Conservation (phyloP, 225 moss, liverwort and hornwort species). For the Takakia lepidozioides region DNA sequence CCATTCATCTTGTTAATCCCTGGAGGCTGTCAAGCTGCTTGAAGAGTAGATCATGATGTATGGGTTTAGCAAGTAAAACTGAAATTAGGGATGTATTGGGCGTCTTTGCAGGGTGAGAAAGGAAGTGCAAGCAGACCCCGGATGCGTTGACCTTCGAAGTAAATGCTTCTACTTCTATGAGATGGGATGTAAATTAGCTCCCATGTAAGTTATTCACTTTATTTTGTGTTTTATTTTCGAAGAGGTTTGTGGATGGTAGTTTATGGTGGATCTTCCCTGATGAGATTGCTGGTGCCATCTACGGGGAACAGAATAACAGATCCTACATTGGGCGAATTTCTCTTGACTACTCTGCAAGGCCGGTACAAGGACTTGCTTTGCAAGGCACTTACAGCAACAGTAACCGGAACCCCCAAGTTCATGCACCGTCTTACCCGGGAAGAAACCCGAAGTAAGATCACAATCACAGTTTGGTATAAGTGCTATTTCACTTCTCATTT, state of each 20-base stretch:
- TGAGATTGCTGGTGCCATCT: background rate
- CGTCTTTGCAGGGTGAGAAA: slow-evolving; percentile 76
- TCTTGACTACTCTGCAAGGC: slow-evolving; percentile 74
- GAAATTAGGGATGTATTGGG: no score
- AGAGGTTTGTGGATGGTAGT: background rate
- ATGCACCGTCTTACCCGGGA: slow-evolving; percentile 61
- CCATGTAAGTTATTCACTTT: slow-evolving; percentile 42
- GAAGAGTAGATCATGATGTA: background rate
- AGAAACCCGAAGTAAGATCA: slow-evolving; percentile 59
- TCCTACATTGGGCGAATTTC: slow-evolving; percentile 51
- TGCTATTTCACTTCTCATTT: background rate
- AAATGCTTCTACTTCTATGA: slow-evolving; percentile 86
- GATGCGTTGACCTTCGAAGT: slow-evolving; percentile 73
- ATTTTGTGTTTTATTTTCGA: no score
- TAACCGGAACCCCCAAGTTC: slow-evolving; percentile 55
- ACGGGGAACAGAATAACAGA: slow-evolving; percentile 38
- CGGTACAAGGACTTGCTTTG: slow-evolving; percentile 88
- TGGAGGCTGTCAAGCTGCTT: slow-evolving; percentile 4
- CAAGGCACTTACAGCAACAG: slow-evolving; percentile 64
- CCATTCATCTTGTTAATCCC: background rate
- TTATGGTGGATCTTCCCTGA: background rate
- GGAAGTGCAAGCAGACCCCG: slow-evolving; percentile 91
- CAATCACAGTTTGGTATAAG: background rate
- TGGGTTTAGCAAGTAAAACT: background rate
- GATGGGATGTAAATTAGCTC: slow-evolving; percentile 68